Evolutionary conservation across 805 yeast species (phyloP).

Genomic region (Candida odintsovae): DNA sequence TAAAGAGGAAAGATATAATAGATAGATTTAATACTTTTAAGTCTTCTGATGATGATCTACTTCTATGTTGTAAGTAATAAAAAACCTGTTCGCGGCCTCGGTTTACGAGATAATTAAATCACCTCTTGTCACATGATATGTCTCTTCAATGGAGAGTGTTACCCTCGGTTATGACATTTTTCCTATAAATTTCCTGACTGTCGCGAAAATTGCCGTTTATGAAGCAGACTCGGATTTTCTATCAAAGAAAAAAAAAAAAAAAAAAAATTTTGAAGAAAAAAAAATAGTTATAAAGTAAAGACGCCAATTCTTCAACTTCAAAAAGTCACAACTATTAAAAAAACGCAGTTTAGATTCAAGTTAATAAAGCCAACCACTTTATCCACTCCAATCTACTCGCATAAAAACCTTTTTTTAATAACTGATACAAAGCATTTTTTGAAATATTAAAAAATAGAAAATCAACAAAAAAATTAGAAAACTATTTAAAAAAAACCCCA

Average conservation of each 20-base stretch:
- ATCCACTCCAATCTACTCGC: conserved; percentile 1
- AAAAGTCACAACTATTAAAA: neutral
- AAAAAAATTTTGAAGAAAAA: neutral
- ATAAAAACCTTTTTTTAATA: conserved; percentile 1
- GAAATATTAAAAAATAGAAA: conserved; percentile 5
- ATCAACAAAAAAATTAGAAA: conserved; percentile 22
- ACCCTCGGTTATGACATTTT: no score
- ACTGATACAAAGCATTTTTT: neutral
- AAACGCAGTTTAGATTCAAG: neutral
- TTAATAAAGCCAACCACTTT: conserved; percentile 2
- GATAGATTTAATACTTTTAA: no score
- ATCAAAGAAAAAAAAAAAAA: neutral
- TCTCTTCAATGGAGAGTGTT: no score
- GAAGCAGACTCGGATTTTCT: neutral
- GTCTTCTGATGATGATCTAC: no score
- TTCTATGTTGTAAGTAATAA: no score
- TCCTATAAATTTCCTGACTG: no score
- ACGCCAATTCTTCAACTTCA: neutral
- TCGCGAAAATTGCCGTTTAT: neutral
- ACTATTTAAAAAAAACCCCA: conserved; percentile 7
- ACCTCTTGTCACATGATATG: no score
- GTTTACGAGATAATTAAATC: no score
- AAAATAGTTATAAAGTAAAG: neutral
- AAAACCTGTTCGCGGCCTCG: neutral
- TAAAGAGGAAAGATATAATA: no score